phyloP scores from a whole-genome alignment of 2,329 filamentous ascomycete species.

The Ophiosphaerella herpotricha region DNA sequence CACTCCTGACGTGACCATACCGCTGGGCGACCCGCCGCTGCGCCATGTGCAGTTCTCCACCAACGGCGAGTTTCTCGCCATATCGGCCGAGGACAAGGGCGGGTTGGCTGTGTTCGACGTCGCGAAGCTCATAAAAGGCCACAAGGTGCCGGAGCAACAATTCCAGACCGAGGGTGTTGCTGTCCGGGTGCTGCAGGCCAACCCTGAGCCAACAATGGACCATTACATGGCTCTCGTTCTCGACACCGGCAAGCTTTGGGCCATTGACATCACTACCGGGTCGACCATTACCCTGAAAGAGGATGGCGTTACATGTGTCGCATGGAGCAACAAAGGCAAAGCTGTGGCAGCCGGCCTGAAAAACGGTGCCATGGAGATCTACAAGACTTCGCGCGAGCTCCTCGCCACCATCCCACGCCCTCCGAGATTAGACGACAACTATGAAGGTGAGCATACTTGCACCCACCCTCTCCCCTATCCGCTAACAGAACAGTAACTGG shows the following conservation, averaged over 20 bases:
- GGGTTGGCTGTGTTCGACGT: constrained; percentile 80
- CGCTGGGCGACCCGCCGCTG: constrained; percentile 67
- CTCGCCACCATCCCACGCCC: constrained; percentile 82
- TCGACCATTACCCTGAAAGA: constrained; percentile 61
- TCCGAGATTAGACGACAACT: constrained; percentile 64
- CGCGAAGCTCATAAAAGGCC: constrained; percentile 70
- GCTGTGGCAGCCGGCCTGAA: constrained; percentile 85
- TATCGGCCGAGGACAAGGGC: constrained; percentile 80
- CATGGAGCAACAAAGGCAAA: constrained; percentile 93
- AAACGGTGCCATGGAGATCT: constrained; percentile 79
- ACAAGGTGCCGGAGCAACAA: constrained; percentile 69
- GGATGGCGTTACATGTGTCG: constrained; percentile 76
- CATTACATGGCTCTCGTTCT: constrained; percentile 83
- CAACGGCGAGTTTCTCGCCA: constrained; percentile 82
- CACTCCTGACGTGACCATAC: constrained; percentile 72
- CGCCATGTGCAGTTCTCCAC: constrained; percentile 90
- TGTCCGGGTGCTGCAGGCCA: constrained; percentile 76
- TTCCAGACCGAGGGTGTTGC: constrained; percentile 75
- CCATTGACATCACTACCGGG: constrained; percentile 77
- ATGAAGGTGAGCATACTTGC: constrained; percentile 50
- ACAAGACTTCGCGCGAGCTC: constrained; percentile 77
- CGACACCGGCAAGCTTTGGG: constrained; percentile 75
- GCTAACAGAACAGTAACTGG: constrained; percentile 63
- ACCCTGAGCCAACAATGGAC: constrained; percentile 74
- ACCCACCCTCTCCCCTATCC: too few species aligned